phyloP scores from a whole-genome alignment of 176 grass and related monocot species.

The Musa beccarii region DNA sequence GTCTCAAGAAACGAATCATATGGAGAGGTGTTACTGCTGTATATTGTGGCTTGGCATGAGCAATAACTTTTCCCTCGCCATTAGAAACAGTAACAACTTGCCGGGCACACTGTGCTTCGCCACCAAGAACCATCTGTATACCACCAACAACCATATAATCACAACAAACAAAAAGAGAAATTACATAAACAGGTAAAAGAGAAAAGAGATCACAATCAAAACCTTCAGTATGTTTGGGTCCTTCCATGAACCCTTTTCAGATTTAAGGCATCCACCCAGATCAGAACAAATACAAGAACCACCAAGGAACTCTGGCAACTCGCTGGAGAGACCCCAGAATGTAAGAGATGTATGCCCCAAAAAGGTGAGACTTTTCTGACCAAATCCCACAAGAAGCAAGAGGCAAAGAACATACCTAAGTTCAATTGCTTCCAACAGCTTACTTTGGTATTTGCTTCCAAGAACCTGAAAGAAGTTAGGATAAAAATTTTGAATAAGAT shows the following conservation, averaged over 20 bases:
- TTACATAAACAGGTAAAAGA: not conserved
- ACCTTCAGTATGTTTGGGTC: not conserved
- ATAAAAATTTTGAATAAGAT: not conserved
- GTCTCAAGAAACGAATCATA: not conserved
- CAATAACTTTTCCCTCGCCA: constrained; percentile 3
- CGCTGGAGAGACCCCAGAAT: not conserved
- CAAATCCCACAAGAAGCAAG: not conserved
- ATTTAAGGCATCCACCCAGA: not conserved
- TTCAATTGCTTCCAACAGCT: not conserved
- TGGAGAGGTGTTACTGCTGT: not conserved
- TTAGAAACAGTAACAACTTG: constrained; percentile 11
- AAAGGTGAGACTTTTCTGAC: not conserved
- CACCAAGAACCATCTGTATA: not conserved
- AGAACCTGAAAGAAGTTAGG: not conserved
- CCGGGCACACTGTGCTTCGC: not conserved
- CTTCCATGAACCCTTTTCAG: constrained; percentile 5
- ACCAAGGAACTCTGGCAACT: constrained; percentile 6
- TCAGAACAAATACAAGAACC: not conserved
- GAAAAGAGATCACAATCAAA: not conserved
- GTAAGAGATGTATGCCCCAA: not conserved
- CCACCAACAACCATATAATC: not conserved
- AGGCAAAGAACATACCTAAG: not conserved
- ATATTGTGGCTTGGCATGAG: constrained; percentile 1
- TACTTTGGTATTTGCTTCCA: constrained; percentile 2
- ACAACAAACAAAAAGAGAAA: not conserved